Evolutionary conservation across 1,139 yeast genomes (phyloP), one percentile per base, ranked within the genome.

Genomic region (Groenewaldozyma auringiensis): DNA sequence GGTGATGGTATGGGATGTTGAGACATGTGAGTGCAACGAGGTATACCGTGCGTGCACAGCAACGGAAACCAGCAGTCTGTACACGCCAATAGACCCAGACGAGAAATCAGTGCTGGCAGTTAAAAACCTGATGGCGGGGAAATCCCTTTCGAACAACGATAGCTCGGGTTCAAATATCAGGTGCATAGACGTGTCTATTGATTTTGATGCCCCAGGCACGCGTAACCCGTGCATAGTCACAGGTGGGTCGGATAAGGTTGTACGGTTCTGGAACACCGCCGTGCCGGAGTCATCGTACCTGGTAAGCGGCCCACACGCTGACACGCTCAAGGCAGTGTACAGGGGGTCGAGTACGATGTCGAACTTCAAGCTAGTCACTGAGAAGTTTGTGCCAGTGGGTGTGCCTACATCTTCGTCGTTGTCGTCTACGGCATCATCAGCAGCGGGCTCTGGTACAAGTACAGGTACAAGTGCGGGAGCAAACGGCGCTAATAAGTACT

Each of bases 1-100:
- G 52, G 71, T 83, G 8, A 74, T 84, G 0, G 71, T 86, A 0
- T 86, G 95, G 95, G 94, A 85, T 58, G 68, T 86, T 9, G 80
- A 86, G 17, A 70, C 73, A 27, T 67, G 78, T 39, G 78, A 75
- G 44, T 85, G 95, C 54, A 69, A 76, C 37, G 79, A 77, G 54
- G 74, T 83, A 21, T 68, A 55, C 55, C 62, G 53, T 25, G 56
- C 57, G 14, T 45, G 38, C 35, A 47, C 41, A 34, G 40, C 42
- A 37, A 14, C 43, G 6, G 41, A 40, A 20, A 38, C 42, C 17
- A 40, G 49, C n/a, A 34, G 38, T 38, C 37, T 34, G 14, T 49
- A 47, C 33, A 37, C 44, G n/a, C 42, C 52, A 13, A 42, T 45
- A 3, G 45, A 41, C 13, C 37, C 46, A 2, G 43, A 45, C 34